Percentiles rank a stretch among this genome's conserved stretches.
phyloP scores from a whole-genome alignment of 129 eudicot genomes.

The Centrapalus pauciflorus region DNA sequence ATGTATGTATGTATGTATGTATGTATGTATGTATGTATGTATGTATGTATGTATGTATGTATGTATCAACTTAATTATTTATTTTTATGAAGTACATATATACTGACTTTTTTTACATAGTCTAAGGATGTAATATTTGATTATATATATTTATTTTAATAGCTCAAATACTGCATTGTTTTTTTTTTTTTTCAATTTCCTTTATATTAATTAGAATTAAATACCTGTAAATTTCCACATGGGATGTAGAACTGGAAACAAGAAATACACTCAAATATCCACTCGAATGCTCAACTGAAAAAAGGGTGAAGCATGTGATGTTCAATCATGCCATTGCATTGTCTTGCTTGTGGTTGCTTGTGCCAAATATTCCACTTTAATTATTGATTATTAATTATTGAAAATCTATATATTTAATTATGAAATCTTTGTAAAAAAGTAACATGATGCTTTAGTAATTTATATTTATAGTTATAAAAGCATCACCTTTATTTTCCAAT shows the following conservation, averaged over 20 bases:
- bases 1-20: too few relatives aligned
- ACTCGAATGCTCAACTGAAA: conserved; percentile 22
- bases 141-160: too few relatives aligned
- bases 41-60: too few relatives aligned
- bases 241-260: neutral
- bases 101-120: too few relatives aligned
- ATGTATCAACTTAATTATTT: too few relatives aligned
- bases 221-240: neutral
- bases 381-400: conserved; percentile 10
- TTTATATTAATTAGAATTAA: neutral
- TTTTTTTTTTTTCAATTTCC: too few relatives aligned
- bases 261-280: conserved; percentile 6
- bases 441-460: conserved; percentile 19
- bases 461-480: conserved; percentile 7
- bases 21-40: too few relatives aligned
- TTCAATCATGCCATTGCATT: conserved; percentile 55
- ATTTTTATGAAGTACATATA: too few relatives aligned
- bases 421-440: conserved; percentile 32
- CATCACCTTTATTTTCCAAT: conserved; percentile 23
- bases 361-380: conserved; percentile 29
- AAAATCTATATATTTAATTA: conserved; percentile 12
- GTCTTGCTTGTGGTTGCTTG: conserved; percentile 72
- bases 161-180: too few relatives aligned
- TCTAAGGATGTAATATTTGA: too few relatives aligned
- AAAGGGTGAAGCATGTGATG: conserved; percentile 56